Conservation (phyloP, 1,284 basidiomycete species). For the Leccinum subspadiceum region DNA sequence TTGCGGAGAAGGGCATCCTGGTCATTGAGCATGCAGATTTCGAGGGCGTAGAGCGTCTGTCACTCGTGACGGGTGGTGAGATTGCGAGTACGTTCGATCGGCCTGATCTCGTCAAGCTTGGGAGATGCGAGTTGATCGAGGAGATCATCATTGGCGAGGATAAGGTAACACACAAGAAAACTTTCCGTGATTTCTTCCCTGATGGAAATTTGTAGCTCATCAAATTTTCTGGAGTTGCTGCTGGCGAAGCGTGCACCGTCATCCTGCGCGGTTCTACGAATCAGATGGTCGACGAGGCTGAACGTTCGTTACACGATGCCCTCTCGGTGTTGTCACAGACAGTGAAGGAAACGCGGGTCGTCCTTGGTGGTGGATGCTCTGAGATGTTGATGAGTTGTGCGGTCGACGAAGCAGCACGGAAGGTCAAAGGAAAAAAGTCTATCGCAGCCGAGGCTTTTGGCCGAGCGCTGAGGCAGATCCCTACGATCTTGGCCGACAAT, state of each 20-base stretch:
- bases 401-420: constrained; percentile 86
- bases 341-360: constrained; percentile 93
- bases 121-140: constrained; percentile 92
- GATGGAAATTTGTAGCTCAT: constrained; percentile 64
- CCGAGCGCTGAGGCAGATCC: constrained; percentile 89
- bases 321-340: constrained; percentile 97
- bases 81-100: constrained; percentile 95
- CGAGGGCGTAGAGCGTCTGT: constrained; percentile 95
- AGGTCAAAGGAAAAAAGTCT: constrained; percentile 92
- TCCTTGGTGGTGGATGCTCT: constrained; percentile 94
- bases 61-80: constrained; percentile 96
- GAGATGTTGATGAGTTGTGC: constrained; percentile 98
- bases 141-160: constrained; percentile 99
- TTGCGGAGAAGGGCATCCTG: constrained; percentile 94
- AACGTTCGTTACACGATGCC: constrained; percentile 96
- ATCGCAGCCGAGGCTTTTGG: constrained; percentile 93
- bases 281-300: constrained; percentile 99
- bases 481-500: constrained; percentile 96
- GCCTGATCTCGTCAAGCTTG: constrained; percentile 92
- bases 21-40: constrained; percentile 99
- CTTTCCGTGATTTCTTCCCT: not conserved
- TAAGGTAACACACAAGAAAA: constrained; percentile 57
- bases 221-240: constrained; percentile 98
- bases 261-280: constrained; percentile 95
- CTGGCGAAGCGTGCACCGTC: constrained; percentile 98